Conservation (phyloP, 2,329 filamentous ascomycete species). For the Talaromyces sp. region DNA sequence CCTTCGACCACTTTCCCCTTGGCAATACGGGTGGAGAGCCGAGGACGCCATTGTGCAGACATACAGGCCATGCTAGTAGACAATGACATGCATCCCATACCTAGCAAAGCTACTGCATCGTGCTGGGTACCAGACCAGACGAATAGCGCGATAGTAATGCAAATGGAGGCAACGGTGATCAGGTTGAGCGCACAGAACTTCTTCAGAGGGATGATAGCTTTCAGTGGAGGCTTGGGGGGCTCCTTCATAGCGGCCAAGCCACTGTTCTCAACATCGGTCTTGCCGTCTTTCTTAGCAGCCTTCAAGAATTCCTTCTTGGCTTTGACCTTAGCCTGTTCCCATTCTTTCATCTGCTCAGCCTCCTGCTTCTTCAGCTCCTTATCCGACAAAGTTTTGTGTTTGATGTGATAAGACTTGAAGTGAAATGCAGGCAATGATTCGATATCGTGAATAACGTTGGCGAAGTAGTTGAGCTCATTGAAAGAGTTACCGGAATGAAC, state of each 20-base stretch:
- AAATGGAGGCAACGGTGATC: background rate
- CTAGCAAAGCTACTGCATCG: conserved; percentile 57
- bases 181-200: background rate
- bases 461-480: conserved; percentile 1
- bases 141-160: conserved; percentile 9
- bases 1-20: conserved; percentile 55
- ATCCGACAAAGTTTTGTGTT: background rate
- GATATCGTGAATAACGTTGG: background rate
- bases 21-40: conserved; percentile 56
- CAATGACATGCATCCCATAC: conserved; percentile 56
- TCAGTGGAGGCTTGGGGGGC: background rate
- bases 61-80: conserved; percentile 59
- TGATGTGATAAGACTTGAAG: background rate
- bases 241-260: background rate
- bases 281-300: background rate
- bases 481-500: conserved; percentile 2
- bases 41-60: conserved; percentile 61
- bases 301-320: too few species aligned
- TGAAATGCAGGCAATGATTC: background rate
- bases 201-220: conserved; percentile 1
- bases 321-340: too few species aligned
- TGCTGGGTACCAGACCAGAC: conserved; percentile 35
- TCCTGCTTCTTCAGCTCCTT: too few species aligned
- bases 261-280: background rate
- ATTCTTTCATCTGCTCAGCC: too few species aligned